Evolutionary conservation across 768 basidiomycete genomes (phyloP).

Genomic region (Russula brevipes): DNA sequence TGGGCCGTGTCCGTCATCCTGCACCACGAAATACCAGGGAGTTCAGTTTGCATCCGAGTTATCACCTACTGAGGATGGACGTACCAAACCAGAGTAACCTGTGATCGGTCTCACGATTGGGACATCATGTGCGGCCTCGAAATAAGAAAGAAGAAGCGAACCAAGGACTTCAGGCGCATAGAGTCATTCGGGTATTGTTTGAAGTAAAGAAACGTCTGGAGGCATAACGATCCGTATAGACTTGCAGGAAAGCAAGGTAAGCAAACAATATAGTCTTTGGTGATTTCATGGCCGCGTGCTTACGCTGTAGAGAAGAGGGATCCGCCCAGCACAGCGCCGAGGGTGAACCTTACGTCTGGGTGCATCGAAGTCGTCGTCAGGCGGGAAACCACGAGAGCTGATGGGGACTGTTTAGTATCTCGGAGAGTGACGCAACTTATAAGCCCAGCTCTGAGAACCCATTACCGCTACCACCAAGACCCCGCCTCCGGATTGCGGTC

Average conservation of each 20-base stretch:
- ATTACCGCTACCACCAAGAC: neutral
- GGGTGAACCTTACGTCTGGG: conserved; percentile 17
- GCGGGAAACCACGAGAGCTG: neutral
- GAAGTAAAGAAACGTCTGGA: conserved; percentile 14
- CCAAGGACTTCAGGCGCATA: conserved; percentile 10
- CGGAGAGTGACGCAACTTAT: neutral
- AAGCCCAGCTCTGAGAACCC: neutral
- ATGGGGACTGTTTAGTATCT: neutral
- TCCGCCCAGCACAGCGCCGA: conserved; percentile 11
- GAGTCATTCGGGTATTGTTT: conserved; percentile 13
- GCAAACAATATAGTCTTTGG: neutral
- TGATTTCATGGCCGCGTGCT: neutral
- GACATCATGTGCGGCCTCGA: neutral
- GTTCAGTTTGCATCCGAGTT: neutral
- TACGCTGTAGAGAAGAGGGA: conserved; percentile 11
- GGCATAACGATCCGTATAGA: conserved; percentile 5
- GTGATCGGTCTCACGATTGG: neutral
- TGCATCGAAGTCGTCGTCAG: neutral
- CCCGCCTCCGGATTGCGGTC: too few species aligned
- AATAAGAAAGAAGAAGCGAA: neutral
- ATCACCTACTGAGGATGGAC: neutral
- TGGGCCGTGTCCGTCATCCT: conserved; percentile 15
- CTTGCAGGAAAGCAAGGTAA: neutral
- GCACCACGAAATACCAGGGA: neutral
- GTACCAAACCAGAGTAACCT: conserved; percentile 18